phyloP scores from a whole-genome alignment of 108 stramenopile species.

The Cyclotella atomus region DNA sequence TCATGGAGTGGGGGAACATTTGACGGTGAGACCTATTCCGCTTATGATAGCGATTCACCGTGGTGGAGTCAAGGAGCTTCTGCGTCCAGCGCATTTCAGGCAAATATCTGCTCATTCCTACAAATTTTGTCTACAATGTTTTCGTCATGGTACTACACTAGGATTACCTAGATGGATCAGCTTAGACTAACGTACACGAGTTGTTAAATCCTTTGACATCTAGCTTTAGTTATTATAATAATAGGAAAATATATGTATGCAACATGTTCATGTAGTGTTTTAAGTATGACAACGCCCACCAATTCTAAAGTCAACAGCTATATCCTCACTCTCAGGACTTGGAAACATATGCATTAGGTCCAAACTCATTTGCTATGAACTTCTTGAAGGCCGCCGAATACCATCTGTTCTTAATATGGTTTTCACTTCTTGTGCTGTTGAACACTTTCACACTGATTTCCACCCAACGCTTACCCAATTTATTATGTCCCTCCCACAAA shows the following conservation, averaged over 20 bases:
- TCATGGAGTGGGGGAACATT: constrained; percentile 1
- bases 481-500: constrained; percentile 82
- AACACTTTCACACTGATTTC: constrained; percentile 88
- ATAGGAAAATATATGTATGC: no score
- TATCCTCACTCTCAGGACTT: constrained; percentile 1
- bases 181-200: no score
- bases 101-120: no score
- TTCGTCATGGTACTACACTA: no score
- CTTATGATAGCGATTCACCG: neutral
- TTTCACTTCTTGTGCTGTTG: constrained; percentile 77
- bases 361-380: constrained; percentile 46
- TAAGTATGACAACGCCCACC: no score
- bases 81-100: neutral
- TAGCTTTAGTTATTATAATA: no score
- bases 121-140: no score
- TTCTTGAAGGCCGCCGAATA: constrained; percentile 83
- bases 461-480: constrained; percentile 86
- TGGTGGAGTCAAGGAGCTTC: neutral
- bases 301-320: no score
- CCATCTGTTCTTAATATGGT: constrained; percentile 93
- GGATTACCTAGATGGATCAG: no score
- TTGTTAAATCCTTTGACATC: no score
- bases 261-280: no score
- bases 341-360: constrained; percentile 36
- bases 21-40: neutral